Conservation (phyloP, 345 rosid genomes). For the Citrus sinensis region DVS_A1.0 CM039165.1:22872501-22873000, state of each 20-base stretch:
- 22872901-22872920: background rate
- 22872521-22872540: background rate
- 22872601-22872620: background rate
- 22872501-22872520: background rate
- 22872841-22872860: background rate
- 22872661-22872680: background rate
- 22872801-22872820: background rate
- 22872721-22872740: background rate
- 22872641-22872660: background rate
- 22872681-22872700: background rate
- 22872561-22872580: background rate
- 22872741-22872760: background rate
- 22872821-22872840: background rate
- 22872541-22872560: background rate
- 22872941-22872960: background rate
- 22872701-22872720: background rate
- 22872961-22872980: background rate
- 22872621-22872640: background rate
- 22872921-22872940: background rate
- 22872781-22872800: background rate
- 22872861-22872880: constrained; percentile 4
- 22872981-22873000: background rate
- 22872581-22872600: background rate
- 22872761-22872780: too few species aligned
- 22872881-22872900: background rate